Percentiles rank a stretch among this genome's conserved stretches.
Conservation (phyloP, 1,284 basidiomycete genomes). For the Tetrapyrgos nigripes region DNA sequence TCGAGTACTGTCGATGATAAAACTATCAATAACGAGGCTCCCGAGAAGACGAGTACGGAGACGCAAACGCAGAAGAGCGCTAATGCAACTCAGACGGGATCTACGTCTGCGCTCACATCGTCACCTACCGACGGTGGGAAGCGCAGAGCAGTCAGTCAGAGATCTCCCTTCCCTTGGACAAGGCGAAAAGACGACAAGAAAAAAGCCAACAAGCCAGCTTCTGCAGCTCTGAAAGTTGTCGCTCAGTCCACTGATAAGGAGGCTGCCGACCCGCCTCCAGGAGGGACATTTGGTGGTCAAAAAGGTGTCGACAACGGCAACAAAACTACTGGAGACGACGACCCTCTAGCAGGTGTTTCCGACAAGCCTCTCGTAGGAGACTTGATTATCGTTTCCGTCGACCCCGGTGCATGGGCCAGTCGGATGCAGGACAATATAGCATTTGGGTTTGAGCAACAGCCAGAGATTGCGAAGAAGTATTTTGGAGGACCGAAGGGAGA, state of each 20-base stretch:
- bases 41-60: neutral
- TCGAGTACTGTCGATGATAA: neutral
- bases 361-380: neutral
- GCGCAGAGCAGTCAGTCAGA: too few relatives aligned
- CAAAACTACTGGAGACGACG: neutral
- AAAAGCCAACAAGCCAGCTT: neutral
- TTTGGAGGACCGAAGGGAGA: constrained; percentile 3
- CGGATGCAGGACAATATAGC: neutral
- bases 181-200: neutral
- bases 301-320: neutral
- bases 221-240: neutral
- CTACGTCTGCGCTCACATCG: neutral
- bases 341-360: neutral
- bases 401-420: constrained; percentile 9
- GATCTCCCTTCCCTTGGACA: too few relatives aligned
- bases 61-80: too few relatives aligned
- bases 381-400: neutral
- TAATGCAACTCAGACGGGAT: too few relatives aligned
- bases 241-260: neutral
- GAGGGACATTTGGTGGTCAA: neutral
- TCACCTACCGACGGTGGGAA: too few relatives aligned
- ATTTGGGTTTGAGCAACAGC: constrained; percentile 3
- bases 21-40: constrained; percentile 12
- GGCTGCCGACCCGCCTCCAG: neutral
- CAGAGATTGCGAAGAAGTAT: constrained; percentile 4